Evolutionary conservation across 352 stramenopile species (phyloP).

Genomic region (Phytophthora uliginosa): DNA sequence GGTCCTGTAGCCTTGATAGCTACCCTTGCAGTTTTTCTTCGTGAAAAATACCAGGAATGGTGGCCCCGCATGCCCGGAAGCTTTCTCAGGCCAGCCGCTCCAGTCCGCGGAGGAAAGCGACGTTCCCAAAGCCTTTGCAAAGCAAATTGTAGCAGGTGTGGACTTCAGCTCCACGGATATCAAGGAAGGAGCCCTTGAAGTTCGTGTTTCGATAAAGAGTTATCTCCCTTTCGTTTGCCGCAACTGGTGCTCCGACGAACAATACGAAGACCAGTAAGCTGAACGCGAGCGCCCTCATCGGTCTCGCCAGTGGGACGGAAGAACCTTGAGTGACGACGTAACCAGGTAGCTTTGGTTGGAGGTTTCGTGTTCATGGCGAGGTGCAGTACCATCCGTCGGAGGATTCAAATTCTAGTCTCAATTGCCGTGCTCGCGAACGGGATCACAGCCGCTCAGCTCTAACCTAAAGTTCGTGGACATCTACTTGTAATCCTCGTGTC

Average conservation of each 20-base stretch:
- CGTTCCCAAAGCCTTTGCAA: not conserved
- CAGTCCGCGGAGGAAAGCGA: slow-evolving; percentile 2
- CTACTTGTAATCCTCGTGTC: too few species aligned
- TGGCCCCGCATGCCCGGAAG: not conserved
- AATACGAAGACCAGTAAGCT: not conserved
- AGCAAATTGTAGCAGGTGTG: slow-evolving; percentile 10
- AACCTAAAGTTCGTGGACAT: too few species aligned
- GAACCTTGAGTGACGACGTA: not conserved
- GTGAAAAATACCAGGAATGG: slow-evolving; percentile 5
- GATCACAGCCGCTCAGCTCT: too few species aligned
- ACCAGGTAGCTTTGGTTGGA: too few species aligned
- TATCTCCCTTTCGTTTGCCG: slow-evolving; percentile 1
- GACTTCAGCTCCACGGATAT: slow-evolving; percentile 1
- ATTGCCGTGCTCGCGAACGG: too few species aligned
- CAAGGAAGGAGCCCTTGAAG: slow-evolving; percentile 1
- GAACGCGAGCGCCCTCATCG: not conserved
- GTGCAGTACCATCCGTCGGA: too few species aligned
- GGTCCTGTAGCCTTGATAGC: not conserved
- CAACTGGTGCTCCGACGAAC: not conserved
- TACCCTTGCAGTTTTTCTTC: slow-evolving; percentile 9
- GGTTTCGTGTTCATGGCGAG: too few species aligned
- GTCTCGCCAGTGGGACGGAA: not conserved
- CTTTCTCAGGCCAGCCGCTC: slow-evolving; percentile 1
- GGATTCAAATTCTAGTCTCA: too few species aligned
- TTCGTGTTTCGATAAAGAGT: not conserved